Evolutionary conservation across 768 basidiomycete genomes (phyloP).

Genomic region (Lactifluus subvellereus): DNA sequence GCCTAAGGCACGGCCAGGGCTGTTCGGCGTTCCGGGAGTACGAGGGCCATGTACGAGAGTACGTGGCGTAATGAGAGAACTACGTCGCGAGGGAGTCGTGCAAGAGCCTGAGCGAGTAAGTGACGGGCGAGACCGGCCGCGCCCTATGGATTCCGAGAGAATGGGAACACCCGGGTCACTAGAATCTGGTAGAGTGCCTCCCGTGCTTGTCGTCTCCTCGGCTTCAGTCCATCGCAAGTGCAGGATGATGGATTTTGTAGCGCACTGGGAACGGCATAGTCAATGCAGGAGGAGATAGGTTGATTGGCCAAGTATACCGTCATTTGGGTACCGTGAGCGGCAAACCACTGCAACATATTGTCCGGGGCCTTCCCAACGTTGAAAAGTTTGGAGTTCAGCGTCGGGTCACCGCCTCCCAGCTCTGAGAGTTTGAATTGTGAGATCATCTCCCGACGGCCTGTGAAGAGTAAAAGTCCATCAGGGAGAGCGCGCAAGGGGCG

Average conservation of each 20-base stretch:
- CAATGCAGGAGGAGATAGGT: not conserved
- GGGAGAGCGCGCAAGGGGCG: not conserved
- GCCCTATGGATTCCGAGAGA: constrained; percentile 27
- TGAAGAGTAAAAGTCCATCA: constrained; percentile 1
- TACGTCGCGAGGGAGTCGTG: constrained; percentile 40
- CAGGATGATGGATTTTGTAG: constrained; percentile 80
- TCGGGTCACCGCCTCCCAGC: constrained; percentile 61
- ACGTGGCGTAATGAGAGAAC: constrained; percentile 26
- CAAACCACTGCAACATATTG: constrained; percentile 93
- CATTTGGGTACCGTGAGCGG: constrained; percentile 85
- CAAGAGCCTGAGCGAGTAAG: constrained; percentile 50
- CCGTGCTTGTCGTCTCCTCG: constrained; percentile 31
- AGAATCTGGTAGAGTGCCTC: constrained; percentile 17
- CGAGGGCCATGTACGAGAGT: constrained; percentile 34
- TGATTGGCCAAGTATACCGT: constrained; percentile 47
- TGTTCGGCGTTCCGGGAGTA: constrained; percentile 45
- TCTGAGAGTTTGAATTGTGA: constrained; percentile 86
- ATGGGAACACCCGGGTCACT: constrained; percentile 24
- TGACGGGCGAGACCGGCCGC: constrained; percentile 42
- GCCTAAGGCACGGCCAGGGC: constrained; percentile 26
- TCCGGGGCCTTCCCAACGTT: constrained; percentile 78
- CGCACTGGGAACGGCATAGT: constrained; percentile 49
- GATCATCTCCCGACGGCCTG: constrained; percentile 77
- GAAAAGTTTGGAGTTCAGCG: constrained; percentile 58
- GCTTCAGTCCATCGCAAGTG: constrained; percentile 84